These are phyloP conservation scores for Withania somnifera DNA, from an alignment of 305 asterid genomes.

Conservation along the genomic window DNA sequence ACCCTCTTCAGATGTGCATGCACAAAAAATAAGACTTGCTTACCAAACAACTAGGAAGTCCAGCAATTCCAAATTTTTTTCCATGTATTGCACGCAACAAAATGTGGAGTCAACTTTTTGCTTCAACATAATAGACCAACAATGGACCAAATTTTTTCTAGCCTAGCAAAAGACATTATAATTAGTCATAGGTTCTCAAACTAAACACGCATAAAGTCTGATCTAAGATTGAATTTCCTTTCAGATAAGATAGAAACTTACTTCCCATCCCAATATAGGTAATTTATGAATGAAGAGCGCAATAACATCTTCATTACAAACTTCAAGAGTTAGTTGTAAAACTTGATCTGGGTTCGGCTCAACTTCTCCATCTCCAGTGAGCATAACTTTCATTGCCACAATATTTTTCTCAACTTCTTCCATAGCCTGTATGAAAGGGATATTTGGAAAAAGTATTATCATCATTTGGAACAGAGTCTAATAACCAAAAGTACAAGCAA, in stretches of 20 bases:
- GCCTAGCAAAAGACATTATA: constrained; percentile 39
- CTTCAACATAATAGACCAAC: constrained; percentile 89
- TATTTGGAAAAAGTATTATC: constrained; percentile 1
- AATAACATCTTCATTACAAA: constrained; percentile 76
- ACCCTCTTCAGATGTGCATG: constrained; percentile 1
- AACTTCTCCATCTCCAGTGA: constrained; percentile 84
- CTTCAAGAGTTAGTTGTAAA: constrained; percentile 62
- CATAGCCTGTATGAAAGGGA: constrained; percentile 45
- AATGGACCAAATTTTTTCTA: constrained; percentile 76
- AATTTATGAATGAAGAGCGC: constrained; percentile 82
- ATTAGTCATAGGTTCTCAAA: constrained; percentile 15
- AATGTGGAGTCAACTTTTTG: constrained; percentile 62
- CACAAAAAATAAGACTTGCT: constrained; percentile 13
- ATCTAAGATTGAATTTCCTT: neutral
- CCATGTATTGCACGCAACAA: constrained; percentile 79
- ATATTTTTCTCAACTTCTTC: constrained; percentile 98
- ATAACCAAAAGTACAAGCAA: neutral
- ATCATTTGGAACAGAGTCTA: constrained; percentile 4
- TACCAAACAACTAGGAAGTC: constrained; percentile 95
- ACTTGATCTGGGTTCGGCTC: constrained; percentile 83
- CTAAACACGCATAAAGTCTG: neutral
- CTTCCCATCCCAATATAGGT: constrained; percentile 94
- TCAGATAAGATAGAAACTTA: constrained; percentile 25
- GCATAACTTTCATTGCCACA: constrained; percentile 64
- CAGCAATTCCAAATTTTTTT: constrained; percentile 82